These are phyloP conservation scores for Mycena rebaudengoi DNA, from an alignment of 768 basidiomycete species.

Conservation along the genomic window DNA sequence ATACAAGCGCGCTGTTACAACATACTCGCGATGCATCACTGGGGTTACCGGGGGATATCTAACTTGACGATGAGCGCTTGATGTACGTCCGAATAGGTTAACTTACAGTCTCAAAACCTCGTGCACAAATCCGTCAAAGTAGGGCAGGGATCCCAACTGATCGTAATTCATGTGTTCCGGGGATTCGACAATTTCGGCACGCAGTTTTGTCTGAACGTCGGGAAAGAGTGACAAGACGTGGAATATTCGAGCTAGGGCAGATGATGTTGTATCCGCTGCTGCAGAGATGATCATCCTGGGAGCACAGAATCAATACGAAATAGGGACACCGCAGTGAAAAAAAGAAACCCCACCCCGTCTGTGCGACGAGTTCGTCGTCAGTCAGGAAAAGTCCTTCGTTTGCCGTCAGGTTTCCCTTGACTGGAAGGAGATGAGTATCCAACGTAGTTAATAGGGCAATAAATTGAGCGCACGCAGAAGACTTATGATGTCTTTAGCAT, in stretches of 20 bases:
- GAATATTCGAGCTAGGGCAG: constrained; percentile 34
- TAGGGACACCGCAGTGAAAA: background rate
- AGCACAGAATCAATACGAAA: background rate
- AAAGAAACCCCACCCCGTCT: background rate
- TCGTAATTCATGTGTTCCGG: constrained; percentile 34
- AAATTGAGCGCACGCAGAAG: background rate
- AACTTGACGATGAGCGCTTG: background rate
- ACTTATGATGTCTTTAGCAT: background rate
- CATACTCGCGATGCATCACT: background rate
- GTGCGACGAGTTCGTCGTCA: background rate
- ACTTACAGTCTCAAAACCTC: constrained; percentile 5
- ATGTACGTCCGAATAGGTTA: background rate
- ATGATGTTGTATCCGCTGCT: constrained; percentile 39
- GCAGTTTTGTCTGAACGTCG: constrained; percentile 34
- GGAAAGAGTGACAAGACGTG: constrained; percentile 31
- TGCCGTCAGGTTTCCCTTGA: background rate
- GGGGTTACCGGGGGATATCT: background rate
- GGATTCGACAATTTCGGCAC: constrained; percentile 32
- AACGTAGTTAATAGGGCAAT: background rate
- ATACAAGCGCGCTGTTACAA: background rate
- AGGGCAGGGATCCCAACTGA: constrained; percentile 15
- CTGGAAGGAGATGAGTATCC: background rate
- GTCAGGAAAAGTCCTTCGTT: background rate
- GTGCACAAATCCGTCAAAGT: background rate
- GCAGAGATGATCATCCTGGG: constrained; percentile 37